phyloP scores from a whole-genome alignment of 2,329 filamentous ascomycete species.

The Phialophora verrucosa region DNA sequence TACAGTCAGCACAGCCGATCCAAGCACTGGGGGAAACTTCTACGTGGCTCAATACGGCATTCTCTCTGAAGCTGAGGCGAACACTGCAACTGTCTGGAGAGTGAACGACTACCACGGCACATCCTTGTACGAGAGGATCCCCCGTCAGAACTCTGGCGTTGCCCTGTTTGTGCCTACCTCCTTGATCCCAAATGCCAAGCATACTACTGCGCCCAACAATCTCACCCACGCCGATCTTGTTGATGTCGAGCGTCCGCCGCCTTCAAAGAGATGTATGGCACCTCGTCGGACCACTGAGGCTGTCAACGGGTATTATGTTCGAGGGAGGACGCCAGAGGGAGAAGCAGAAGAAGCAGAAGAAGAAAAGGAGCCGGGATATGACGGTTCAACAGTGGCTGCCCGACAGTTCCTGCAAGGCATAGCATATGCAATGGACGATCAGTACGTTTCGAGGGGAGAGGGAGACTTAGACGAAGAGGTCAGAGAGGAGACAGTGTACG shows the following conservation, averaged over 20 bases:
- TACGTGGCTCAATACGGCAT: conserved; percentile 5
- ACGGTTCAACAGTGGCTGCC: no score
- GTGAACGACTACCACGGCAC: neutral
- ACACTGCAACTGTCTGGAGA: neutral
- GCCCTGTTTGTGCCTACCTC: neutral
- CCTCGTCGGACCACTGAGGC: no score
- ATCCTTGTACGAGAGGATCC: neutral
- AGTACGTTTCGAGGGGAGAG: no score
- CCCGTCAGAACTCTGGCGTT: neutral
- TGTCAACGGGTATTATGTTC: no score
- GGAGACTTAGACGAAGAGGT: no score
- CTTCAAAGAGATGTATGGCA: neutral
- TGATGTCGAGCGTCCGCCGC: neutral
- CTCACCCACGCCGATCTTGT: neutral
- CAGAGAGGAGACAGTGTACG: no score
- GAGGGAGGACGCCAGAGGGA: no score
- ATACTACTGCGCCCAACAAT: neutral
- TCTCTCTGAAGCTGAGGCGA: neutral
- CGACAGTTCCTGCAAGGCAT: no score
- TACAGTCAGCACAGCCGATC: neutral
- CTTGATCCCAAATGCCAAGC: neutral
- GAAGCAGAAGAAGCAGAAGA: no score
- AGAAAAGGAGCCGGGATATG: no score
- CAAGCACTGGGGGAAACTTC: conserved; percentile 2
- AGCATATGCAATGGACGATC: no score